A percentile compares a stretch with the other conserved stretches of the same genome.
These are phyloP conservation scores for Tuber borchii DNA, from an alignment of 495 filamentous ascomycete genomes.

Conservation along the genomic window DNA sequence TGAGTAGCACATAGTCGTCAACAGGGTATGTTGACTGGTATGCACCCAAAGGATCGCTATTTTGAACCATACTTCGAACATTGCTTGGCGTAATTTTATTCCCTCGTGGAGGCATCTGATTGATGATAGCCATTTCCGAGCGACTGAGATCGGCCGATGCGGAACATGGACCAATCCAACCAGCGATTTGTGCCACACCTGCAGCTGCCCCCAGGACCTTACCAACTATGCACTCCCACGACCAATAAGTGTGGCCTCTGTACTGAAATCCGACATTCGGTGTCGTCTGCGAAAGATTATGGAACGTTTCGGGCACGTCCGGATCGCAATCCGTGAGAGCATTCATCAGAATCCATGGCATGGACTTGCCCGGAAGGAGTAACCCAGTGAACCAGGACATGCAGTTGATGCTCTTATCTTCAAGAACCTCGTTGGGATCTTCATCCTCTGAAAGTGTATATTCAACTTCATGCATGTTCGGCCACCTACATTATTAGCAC, in stretches of 20 bases:
- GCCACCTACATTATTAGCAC: constrained; percentile 48
- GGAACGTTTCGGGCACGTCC: constrained; percentile 55
- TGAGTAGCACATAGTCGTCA: constrained; percentile 54
- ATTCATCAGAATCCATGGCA: constrained; percentile 68
- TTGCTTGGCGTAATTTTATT: constrained; percentile 50
- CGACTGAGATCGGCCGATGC: constrained; percentile 56
- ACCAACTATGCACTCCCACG: constrained; percentile 59
- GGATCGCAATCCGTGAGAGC: constrained; percentile 64
- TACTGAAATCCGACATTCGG: constrained; percentile 67
- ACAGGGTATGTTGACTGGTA: constrained; percentile 54
- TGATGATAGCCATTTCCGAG: constrained; percentile 58
- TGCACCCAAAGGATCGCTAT: constrained; percentile 61
- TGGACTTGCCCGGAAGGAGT: constrained; percentile 61
- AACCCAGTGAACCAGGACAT: constrained; percentile 68
- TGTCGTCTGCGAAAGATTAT: constrained; percentile 55
- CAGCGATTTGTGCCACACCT: constrained; percentile 61
- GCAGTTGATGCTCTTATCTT: constrained; percentile 57
- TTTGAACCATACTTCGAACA: constrained; percentile 53
- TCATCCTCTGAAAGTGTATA: constrained; percentile 54
- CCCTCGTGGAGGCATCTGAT: constrained; percentile 48
- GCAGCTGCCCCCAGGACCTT: constrained; percentile 68
- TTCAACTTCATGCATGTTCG: constrained; percentile 58
- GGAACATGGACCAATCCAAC: constrained; percentile 63
- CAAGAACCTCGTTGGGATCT: constrained; percentile 49
- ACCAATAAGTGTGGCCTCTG: constrained; percentile 64